Conservation (phyloP, 2,329 filamentous ascomycete genomes). For the Colletotrichum sansevieriae region DNA sequence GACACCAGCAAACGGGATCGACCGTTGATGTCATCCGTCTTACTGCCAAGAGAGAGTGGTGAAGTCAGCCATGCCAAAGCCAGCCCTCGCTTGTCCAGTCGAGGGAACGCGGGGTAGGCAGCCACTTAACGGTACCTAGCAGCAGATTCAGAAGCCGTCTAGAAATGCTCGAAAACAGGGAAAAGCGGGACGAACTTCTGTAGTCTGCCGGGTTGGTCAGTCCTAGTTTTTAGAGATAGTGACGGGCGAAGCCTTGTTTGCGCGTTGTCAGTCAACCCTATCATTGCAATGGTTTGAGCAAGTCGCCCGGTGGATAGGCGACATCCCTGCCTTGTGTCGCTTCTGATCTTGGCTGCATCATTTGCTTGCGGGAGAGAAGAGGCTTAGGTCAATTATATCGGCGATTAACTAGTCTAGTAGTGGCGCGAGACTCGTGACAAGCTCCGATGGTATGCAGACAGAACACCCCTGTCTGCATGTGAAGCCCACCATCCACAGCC, state of each 20-base stretch:
- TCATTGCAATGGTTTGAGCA: background rate
- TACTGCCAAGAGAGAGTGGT: constrained; percentile 21
- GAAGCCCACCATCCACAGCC: too few relatives aligned
- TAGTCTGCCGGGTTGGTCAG: constrained; percentile 2
- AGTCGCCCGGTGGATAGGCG: background rate
- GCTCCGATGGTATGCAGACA: too few relatives aligned
- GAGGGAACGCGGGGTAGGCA: constrained; percentile 5
- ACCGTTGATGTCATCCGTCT: constrained; percentile 38
- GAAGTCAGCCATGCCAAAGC: constrained; percentile 21
- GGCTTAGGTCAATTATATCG: background rate
- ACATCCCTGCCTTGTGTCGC: background rate
- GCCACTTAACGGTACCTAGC: background rate
- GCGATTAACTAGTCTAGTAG: too few relatives aligned
- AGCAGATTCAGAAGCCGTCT: background rate
- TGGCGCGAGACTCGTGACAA: background rate
- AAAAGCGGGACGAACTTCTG: background rate
- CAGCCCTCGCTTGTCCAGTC: background rate
- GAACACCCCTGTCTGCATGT: too few relatives aligned
- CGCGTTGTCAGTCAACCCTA: background rate
- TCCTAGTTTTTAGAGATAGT: background rate
- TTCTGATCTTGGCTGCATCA: background rate
- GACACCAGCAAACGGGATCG: constrained; percentile 16
- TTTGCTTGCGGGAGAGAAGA: background rate
- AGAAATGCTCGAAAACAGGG: constrained; percentile 8
- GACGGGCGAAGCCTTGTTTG: background rate